Conservation (phyloP, 805 yeast genomes). For the Starmerella tilneyi region DNA sequence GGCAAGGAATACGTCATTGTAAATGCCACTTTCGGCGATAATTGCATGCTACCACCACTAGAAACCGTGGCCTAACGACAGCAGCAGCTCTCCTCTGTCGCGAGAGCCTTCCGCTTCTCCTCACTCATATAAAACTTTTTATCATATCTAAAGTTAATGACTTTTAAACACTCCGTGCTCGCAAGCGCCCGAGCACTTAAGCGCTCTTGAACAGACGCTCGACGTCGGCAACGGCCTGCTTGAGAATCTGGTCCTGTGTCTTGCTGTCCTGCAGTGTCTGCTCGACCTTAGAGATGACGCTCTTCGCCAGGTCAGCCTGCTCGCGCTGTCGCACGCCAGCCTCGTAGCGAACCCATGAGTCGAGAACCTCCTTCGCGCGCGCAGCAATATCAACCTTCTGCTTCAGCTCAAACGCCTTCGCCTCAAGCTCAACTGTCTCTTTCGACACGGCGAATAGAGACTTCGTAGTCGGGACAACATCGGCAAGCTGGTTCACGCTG, state of each 20-base stretch:
- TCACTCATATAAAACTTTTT: background rate
- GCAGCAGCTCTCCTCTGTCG: no score
- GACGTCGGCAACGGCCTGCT: conserved; percentile 83
- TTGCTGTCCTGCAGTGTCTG: conserved; percentile 72
- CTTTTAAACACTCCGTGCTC: background rate
- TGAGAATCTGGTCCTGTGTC: conserved; percentile 86
- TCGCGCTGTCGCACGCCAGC: conserved; percentile 90
- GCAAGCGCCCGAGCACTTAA: no score
- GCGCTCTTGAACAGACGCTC: conserved; percentile 58
- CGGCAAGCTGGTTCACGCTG: conserved; percentile 78
- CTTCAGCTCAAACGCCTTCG: conserved; percentile 83
- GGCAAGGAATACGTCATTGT: background rate
- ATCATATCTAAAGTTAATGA: conserved; percentile 1
- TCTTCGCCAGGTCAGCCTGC: conserved; percentile 80
- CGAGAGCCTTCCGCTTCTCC: no score
- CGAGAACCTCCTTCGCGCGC: conserved; percentile 91
- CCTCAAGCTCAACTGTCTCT: conserved; percentile 94
- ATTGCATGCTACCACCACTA: no score
- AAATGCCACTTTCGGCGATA: no score
- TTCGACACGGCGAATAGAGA: conserved; percentile 86
- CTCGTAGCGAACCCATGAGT: conserved; percentile 98
- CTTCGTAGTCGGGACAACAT: conserved; percentile 84
- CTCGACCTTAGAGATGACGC: conserved; percentile 82
- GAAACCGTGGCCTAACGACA: background rate
- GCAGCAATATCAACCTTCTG: conserved; percentile 77